Evolutionary conservation across 257 asterid genomes (phyloP).

Genomic region (Nicotiana benthamiana): DNA sequence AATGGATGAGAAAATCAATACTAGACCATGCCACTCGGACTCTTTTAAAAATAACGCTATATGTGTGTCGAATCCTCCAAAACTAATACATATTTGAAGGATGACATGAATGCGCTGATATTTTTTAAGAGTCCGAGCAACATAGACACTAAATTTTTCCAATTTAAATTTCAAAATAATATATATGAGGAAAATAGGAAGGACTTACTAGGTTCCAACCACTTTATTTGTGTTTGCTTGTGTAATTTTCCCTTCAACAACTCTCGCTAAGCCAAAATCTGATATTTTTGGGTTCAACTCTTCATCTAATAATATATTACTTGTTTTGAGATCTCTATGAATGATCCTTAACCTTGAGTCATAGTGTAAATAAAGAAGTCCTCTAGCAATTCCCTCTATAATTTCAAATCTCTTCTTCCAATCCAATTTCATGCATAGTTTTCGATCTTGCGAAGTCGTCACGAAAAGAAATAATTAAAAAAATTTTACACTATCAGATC

Average conservation of each 20-base stretch:
- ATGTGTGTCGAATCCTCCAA: too few species aligned
- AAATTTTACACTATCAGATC: too few species aligned
- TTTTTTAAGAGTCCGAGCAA: too few species aligned
- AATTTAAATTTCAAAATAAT: background rate
- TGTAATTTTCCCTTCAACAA: conserved; percentile 9
- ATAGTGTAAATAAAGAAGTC: conserved; percentile 2
- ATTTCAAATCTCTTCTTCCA: conserved; percentile 2
- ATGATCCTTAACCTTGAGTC: background rate
- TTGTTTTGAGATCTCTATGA: conserved; percentile 8
- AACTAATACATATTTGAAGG: too few species aligned
- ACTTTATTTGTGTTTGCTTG: conserved; percentile 4
- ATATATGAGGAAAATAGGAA: background rate
- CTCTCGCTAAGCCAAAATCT: conserved; percentile 5
- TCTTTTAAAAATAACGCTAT: too few species aligned
- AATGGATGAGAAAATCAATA: background rate
- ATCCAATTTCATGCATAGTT: background rate
- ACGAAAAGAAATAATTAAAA: background rate
- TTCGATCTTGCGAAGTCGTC: background rate
- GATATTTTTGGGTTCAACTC: conserved; percentile 4
- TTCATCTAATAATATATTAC: conserved; percentile 2
- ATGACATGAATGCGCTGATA: too few species aligned
- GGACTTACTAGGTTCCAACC: conserved; percentile 7
- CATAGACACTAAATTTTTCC: background rate
- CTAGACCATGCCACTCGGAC: too few species aligned
- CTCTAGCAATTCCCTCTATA: conserved; percentile 4